Base-by-base conservation (phyloP, 2,329 filamentous ascomycete species). In the Penicillium crustosum region DNA sequence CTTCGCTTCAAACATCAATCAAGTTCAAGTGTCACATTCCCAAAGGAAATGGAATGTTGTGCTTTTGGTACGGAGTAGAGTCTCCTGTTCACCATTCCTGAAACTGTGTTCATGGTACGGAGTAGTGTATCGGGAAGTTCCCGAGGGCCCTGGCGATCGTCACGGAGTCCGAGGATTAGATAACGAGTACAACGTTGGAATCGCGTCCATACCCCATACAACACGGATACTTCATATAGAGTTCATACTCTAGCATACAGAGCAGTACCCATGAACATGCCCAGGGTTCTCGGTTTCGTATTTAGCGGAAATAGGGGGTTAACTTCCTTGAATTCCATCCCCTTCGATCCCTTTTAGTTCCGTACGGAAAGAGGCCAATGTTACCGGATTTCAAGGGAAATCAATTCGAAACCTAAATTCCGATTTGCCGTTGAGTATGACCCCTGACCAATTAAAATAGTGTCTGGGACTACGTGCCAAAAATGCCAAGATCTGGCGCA, bases 401-500 rank as follows among this genome's bases (percentile, higher is more conserved):
- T 49, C 17, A 33, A 55, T 8, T 12, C 10, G 10, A 43, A 23
- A 43, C 38, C 6, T 9, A 3, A 8, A 29, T 35, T 31, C 45
- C 29, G 29, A 38, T 44, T 51, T 36, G 23, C 36, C 44, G 44
- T 15, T 12, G 35, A 33, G 35, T 2, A 25, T 7, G 8, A 12
- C 1, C 1, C 3, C 10, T 29, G 21, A 2, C 42, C 35, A 39
- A 49, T 50, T 21, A 33, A 5, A 25, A 2, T 23, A 8, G 13
- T 27, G 19, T 15, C 7, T 8, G 1, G 15, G 35, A 8, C 29
- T 19, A 5, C 39, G 39, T 53, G 36, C 29, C 2, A 36, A 7
- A 3, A 42, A 23, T 25, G 50, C 45, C 53, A 55, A 56, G 47
- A 27, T 44, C 38, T 43, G 53, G 53, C 48, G 53, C 35, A 44